Base-by-base conservation (phyloP, 1,284 basidiomycete genomes). In the Apiotrichum gamsii region DNA sequence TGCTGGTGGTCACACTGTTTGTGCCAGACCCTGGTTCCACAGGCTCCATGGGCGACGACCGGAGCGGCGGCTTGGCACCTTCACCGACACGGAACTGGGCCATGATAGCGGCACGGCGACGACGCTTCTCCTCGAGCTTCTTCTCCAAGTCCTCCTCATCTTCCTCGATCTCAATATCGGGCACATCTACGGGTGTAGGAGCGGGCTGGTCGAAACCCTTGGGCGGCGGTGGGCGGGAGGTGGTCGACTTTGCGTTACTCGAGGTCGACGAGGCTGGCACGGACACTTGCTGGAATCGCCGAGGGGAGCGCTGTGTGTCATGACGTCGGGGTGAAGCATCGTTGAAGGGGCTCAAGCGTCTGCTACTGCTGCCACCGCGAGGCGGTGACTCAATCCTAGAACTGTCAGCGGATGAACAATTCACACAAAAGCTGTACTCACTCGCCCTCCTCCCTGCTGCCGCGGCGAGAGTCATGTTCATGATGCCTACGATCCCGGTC, bases 71-170 rank as follows among this genome's bases (percentile, higher is more conserved):
- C 39, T 56, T 52, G 24, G 47, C 20, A 3, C 52, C 40, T 15
- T 40, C 48, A 6, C 51, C 53, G 1, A 49, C 43, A 14, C 44
- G 49, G 70, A 90, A 87, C 70, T 87, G 90, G 47, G 88, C 88
- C 51, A 90, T 75, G 45, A 95, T 90, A 19, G 86, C 89, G 57
- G 83, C 82, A 32, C 90, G 81, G 59, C 81, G 84, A 21, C 84
- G 83, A 25, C 85, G 79, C n/a, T 88, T 79, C 47, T 82, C 85
- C 35, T 84, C 87, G 19, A 90, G 75, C 4, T 83, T 74, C 48
- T 83, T 79, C 62, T 89, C 87, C 2, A 84, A 76, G 18, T 83
- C 80, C 10, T 78, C 76, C 24, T 80, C 79, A 8, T 77, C 72
- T 24, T 63, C 59, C 28, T 82, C 60, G 19, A 83, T 80, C 48